Conservation (phyloP, 441 rosid species). For the Metrosideros polymorpha region DNA sequence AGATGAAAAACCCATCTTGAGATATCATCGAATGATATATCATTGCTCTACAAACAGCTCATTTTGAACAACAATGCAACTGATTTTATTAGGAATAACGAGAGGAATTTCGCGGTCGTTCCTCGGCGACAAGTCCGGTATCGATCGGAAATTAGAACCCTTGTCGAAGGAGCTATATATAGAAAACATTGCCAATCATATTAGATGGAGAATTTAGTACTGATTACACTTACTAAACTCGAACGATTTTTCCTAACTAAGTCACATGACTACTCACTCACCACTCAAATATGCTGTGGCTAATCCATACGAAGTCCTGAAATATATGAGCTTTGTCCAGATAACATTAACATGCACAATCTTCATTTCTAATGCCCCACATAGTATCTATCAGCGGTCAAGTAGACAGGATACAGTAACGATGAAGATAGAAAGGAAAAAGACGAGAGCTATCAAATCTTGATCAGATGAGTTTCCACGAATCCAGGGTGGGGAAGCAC, state of each 20-base stretch:
- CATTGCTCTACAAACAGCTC: background rate
- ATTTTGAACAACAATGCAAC: background rate
- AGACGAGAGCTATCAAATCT: background rate
- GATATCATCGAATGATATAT: background rate
- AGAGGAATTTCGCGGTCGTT: background rate
- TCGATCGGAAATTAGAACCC: background rate
- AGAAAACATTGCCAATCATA: background rate
- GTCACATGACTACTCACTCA: background rate
- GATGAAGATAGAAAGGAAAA: background rate
- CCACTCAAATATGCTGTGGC: no score
- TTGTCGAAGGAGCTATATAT: background rate
- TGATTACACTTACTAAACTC: background rate
- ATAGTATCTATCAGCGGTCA: background rate
- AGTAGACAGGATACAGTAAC: background rate
- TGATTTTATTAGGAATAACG: no score
- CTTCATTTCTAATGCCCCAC: background rate
- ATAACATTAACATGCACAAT: background rate
- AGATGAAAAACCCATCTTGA: background rate
- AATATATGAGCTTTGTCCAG: background rate
- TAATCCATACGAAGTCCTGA: no score
- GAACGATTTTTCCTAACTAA: background rate
- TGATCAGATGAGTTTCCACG: background rate
- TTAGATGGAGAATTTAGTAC: background rate
- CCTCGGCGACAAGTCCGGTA: accelerated
- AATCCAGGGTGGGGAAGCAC: background rate